Evolutionary conservation across 768 basidiomycete genomes (phyloP).

Genomic region (Mycena galopus): DNA sequence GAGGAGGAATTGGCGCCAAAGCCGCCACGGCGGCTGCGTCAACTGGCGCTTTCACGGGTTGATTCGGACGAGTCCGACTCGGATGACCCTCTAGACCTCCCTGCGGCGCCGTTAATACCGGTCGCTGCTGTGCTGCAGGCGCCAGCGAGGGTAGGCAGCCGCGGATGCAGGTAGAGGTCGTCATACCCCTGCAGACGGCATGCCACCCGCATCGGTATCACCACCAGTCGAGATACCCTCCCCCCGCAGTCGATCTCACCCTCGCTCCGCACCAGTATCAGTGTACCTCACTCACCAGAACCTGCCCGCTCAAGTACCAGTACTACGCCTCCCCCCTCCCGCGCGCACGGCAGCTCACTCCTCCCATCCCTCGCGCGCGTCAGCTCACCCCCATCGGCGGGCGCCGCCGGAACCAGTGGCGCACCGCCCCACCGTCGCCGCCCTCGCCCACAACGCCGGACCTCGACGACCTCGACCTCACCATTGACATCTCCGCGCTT

Average conservation of each 20-base stretch:
- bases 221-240: conserved; percentile 26
- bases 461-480: conserved; percentile 65
- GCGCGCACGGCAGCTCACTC: conserved; percentile 75
- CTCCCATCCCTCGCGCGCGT: conserved; percentile 64
- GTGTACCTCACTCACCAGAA: not conserved
- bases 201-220: conserved; percentile 38
- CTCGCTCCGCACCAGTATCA: not conserved
- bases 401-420: conserved; percentile 50
- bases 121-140: conserved; percentile 31
- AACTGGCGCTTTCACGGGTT: conserved; percentile 14
- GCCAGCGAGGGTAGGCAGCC: conserved; percentile 30
- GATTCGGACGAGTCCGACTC: conserved; percentile 16
- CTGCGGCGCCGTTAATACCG: conserved; percentile 28
- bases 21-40: conserved; percentile 43
- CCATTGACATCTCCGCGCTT: conserved; percentile 62
- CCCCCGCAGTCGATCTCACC: conserved; percentile 20
- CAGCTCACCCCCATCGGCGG: conserved; percentile 76
- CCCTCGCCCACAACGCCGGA: conserved; percentile 71
- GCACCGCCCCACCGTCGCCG: conserved; percentile 60
- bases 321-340: conserved; percentile 47
- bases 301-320: conserved; percentile 36
- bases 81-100: not conserved
- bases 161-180: conserved; percentile 52
- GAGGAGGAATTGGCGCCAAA: conserved; percentile 40
- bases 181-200: conserved; percentile 52